These are phyloP conservation scores for Pyrenophora seminiperda DNA, from an alignment of 2,329 filamentous ascomycete species.

Conservation along the genomic window DNA sequence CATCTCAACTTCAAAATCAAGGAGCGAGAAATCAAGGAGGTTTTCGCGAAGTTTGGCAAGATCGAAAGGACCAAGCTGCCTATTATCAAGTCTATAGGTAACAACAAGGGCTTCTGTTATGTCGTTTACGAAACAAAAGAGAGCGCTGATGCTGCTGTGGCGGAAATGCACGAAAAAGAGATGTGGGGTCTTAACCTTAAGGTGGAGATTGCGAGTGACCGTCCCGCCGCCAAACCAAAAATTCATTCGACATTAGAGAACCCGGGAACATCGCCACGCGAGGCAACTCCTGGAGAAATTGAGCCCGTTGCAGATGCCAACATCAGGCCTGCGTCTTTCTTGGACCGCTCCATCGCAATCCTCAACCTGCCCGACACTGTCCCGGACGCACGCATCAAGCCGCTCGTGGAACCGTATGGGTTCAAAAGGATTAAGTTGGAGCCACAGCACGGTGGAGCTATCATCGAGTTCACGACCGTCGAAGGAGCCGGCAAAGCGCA, in stretches of 20 bases:
- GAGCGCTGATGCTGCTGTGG: constrained; percentile 67
- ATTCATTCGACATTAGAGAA: constrained; percentile 55
- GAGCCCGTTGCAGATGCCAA: constrained; percentile 34
- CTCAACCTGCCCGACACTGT: constrained; percentile 90
- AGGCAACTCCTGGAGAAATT: constrained; percentile 21
- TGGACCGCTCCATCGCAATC: constrained; percentile 75
- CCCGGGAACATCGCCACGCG: constrained; percentile 50
- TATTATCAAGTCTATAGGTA: constrained; percentile 65
- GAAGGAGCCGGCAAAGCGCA: constrained; percentile 73
- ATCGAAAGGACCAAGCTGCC: constrained; percentile 76
- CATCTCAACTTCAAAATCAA: constrained; percentile 83
- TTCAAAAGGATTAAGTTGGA: constrained; percentile 79
- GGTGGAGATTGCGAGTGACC: constrained; percentile 58
- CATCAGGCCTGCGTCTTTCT: constrained; percentile 30
- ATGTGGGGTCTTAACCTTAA: constrained; percentile 70
- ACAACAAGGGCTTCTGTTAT: constrained; percentile 78
- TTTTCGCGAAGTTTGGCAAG: constrained; percentile 77
- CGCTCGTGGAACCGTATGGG: constrained; percentile 73
- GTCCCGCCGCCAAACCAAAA: constrained; percentile 53
- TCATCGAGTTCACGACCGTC: constrained; percentile 78
- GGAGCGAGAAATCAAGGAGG: constrained; percentile 70
- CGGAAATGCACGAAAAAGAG: constrained; percentile 70
- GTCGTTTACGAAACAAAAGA: constrained; percentile 74
- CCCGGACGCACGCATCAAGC: constrained; percentile 80
- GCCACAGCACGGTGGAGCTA: constrained; percentile 81